Evolutionary conservation across 108 stramenopile genomes (phyloP).

Genomic region (Poteriospumella lacustris): DNA sequence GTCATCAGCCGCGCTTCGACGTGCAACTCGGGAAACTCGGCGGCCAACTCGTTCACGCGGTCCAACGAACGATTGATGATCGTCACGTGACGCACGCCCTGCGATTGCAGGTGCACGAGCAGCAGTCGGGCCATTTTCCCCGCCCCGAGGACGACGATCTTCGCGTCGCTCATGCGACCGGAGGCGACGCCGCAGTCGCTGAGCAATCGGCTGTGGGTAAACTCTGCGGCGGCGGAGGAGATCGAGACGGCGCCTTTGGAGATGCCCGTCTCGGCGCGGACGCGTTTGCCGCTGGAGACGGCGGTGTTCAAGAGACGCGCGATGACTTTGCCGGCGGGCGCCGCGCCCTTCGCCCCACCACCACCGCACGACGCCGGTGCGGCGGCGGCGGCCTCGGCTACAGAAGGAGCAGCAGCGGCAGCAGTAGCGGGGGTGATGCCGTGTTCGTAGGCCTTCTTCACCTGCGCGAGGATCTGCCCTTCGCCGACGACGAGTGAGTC

Average conservation of each 20-base stretch:
- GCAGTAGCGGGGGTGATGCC: constrained; percentile 42
- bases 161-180: constrained; percentile 64
- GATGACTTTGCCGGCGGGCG: constrained; percentile 93
- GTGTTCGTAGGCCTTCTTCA: constrained; percentile 84
- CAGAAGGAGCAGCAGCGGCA: too few relatives aligned
- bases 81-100: constrained; percentile 82
- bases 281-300: constrained; percentile 92
- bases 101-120: constrained; percentile 83
- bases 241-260: constrained; percentile 81
- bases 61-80: constrained; percentile 82
- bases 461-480: constrained; percentile 92
- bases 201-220: constrained; percentile 54
- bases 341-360: too few relatives aligned
- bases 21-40: constrained; percentile 47
- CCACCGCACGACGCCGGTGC: too few relatives aligned
- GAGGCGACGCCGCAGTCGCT: constrained; percentile 79
- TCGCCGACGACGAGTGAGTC: constrained; percentile 98
- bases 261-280: constrained; percentile 91
- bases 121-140: constrained; percentile 95
- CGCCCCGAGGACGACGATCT: constrained; percentile 87
- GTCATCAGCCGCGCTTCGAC: constrained; percentile 41
- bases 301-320: constrained; percentile 83
- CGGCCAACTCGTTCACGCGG: constrained; percentile 29
- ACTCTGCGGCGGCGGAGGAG: constrained; percentile 90
- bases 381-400: not conserved